Percentiles rank a stretch among this genome's conserved stretches.
These are phyloP conservation scores for Ramichloridium luteum DNA, from an alignment of 2,329 filamentous ascomycete species.

Conservation along the genomic window DNA sequence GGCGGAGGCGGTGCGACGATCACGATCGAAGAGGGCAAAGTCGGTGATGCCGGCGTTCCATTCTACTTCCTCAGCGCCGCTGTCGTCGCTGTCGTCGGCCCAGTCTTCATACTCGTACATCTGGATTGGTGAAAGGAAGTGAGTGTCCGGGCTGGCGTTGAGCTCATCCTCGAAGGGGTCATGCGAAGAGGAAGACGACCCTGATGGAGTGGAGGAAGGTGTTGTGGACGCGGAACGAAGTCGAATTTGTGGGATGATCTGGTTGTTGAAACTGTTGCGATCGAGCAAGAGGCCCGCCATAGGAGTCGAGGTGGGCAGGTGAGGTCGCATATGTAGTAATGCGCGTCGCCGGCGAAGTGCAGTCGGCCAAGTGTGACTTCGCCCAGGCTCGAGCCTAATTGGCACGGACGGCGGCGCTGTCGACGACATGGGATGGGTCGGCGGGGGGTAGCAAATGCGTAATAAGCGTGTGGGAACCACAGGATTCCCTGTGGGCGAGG, in stretches of 20 bases:
- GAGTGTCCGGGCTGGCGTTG: slow-evolving; percentile 19
- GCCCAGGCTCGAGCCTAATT: not conserved
- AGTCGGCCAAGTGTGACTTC: slow-evolving; percentile 2
- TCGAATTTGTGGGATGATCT: too few relatives aligned
- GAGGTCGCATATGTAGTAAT: too few relatives aligned
- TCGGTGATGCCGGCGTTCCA: slow-evolving; percentile 25
- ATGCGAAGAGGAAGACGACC: not conserved
- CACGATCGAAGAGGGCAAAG: slow-evolving; percentile 22
- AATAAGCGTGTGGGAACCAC: too few relatives aligned
- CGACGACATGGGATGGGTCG: too few relatives aligned
- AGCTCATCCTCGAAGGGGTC: slow-evolving; percentile 20
- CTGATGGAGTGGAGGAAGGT: not conserved
- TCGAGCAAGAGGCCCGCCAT: too few relatives aligned
- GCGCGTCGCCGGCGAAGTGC: too few relatives aligned
- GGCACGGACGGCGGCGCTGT: slow-evolving; percentile 1
- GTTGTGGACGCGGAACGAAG: too few relatives aligned
- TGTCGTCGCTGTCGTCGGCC: slow-evolving; percentile 16
- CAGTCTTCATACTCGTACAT: slow-evolving; percentile 22
- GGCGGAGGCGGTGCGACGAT: slow-evolving; percentile 17
- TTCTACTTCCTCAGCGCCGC: slow-evolving; percentile 18
- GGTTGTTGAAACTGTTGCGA: too few relatives aligned
- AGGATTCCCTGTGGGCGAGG: too few relatives aligned
- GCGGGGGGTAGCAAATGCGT: too few relatives aligned
- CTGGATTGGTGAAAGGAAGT: slow-evolving; percentile 20
- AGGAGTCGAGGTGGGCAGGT: not conserved